Evolutionary conservation across 2,329 filamentous ascomycete species (phyloP).

Genomic region (Ceratocystis diversiconidia): DNA sequence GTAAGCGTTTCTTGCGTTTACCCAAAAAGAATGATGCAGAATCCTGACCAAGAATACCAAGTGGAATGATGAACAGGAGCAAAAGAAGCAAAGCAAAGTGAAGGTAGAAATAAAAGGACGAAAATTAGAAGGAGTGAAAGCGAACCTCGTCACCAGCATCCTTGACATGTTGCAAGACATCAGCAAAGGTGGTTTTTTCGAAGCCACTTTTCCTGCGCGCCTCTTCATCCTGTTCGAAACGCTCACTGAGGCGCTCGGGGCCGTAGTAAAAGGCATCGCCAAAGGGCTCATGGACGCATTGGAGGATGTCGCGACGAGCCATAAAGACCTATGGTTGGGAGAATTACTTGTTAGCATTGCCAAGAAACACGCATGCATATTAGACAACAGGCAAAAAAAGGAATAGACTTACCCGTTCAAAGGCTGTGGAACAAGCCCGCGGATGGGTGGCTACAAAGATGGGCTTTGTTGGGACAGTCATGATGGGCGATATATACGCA

Average conservation of each 20-base stretch:
- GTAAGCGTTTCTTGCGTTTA: slow-evolving; percentile 14
- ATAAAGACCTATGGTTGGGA: slow-evolving; percentile 63
- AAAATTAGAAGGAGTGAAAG: background rate
- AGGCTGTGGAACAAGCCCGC: slow-evolving; percentile 88
- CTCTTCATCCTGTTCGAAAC: slow-evolving; percentile 57
- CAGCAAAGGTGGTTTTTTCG: slow-evolving; percentile 54
- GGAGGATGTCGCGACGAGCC: slow-evolving; percentile 69
- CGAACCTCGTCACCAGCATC: slow-evolving; percentile 56
- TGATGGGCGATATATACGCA: slow-evolving; percentile 12
- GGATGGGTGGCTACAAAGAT: slow-evolving; percentile 93
- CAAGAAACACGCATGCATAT: slow-evolving; percentile 2
- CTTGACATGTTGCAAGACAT: slow-evolving; percentile 64
- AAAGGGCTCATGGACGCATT: slow-evolving; percentile 89
- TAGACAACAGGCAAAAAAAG: slow-evolving; percentile 23
- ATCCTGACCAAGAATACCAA: background rate
- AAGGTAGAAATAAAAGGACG: background rate
- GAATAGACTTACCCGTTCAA: slow-evolving; percentile 56
- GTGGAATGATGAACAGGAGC: background rate
- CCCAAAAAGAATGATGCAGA: slow-evolving; percentile 4
- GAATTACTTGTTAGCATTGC: background rate
- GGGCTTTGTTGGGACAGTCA: slow-evolving; percentile 48
- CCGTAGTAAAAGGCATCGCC: slow-evolving; percentile 95
- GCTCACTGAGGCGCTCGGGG: slow-evolving; percentile 67
- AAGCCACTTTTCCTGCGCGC: slow-evolving; percentile 50
- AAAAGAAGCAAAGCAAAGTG: slow-evolving; percentile 9